Evolutionary conservation across 2,329 filamentous ascomycete genomes (phyloP).

Genomic region (Mollisiaceae sp.): DNA sequence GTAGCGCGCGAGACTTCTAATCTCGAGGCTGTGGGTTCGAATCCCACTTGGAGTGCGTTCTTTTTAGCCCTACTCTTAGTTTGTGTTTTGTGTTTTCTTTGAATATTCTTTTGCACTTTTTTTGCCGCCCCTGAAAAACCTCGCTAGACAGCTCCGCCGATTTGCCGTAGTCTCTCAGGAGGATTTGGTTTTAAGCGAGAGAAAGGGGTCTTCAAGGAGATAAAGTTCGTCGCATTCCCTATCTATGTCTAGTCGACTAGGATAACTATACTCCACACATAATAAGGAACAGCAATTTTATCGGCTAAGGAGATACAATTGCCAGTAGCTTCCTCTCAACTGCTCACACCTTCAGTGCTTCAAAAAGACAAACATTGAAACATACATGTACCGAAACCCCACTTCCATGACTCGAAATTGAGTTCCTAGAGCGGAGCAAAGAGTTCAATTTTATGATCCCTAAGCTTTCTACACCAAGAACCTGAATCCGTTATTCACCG

Average conservation of each 20-base stretch:
- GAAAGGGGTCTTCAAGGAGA: too few species aligned
- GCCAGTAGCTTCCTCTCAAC: too few species aligned
- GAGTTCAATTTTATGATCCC: background rate
- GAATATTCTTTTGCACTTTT: background rate
- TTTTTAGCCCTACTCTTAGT: background rate
- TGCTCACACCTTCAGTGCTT: background rate
- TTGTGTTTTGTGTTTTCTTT: background rate
- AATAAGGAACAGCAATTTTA: background rate
- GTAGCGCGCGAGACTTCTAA: constrained; percentile 37
- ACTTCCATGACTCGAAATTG: background rate
- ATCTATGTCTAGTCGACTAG: too few species aligned
- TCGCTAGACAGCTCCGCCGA: background rate
- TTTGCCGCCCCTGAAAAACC: too few species aligned
- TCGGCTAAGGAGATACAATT: background rate
- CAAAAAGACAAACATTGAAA: too few species aligned
- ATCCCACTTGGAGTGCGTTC: constrained; percentile 29
- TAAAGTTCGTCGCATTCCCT: too few species aligned
- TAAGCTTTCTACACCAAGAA: constrained; percentile 7
- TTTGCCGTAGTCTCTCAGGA: background rate
- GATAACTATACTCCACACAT: too few species aligned
- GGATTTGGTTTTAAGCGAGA: background rate
- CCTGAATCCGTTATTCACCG: constrained; percentile 11
- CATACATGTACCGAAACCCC: background rate
- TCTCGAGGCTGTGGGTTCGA: constrained; percentile 36
- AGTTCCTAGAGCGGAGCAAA: background rate